Evolutionary conservation across 257 asterid species (phyloP).

Genomic region (Osmanthus fragrans): DNA sequence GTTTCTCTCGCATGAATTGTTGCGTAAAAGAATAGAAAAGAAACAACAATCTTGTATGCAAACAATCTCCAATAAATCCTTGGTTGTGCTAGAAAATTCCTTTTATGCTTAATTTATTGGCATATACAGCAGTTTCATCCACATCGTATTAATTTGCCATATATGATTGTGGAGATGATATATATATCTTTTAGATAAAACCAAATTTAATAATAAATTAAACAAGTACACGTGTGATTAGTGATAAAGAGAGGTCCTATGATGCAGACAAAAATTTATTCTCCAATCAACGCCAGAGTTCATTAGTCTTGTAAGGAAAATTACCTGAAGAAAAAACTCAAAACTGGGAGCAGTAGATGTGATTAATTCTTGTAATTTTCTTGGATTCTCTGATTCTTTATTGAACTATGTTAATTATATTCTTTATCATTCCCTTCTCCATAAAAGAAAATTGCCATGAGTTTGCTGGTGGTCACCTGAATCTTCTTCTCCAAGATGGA

Average conservation of each 20-base stretch:
- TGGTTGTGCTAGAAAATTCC: conserved; percentile 5
- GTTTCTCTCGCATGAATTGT: conserved; percentile 4
- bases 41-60: background rate
- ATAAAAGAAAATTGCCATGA: background rate
- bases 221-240: no score
- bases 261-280: background rate
- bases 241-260: background rate
- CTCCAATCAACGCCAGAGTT: background rate
- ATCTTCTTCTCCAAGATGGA: background rate
- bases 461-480: background rate
- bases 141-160: background rate
- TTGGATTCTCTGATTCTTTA: background rate
- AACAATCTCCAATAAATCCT: background rate
- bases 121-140: background rate
- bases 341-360: background rate
- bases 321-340: background rate
- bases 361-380: background rate
- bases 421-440: background rate
- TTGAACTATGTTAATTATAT: no score
- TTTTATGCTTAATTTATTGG: conserved; percentile 2
- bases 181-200: no score
- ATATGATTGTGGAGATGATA: conserved; percentile 4
- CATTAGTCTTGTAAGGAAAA: background rate
- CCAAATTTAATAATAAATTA: background rate
- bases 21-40: background rate